Evolutionary conservation across 768 basidiomycete genomes (phyloP), one percentile per base, ranked within the genome.

Genomic region (Termitomyces bulborhizus): DNA sequence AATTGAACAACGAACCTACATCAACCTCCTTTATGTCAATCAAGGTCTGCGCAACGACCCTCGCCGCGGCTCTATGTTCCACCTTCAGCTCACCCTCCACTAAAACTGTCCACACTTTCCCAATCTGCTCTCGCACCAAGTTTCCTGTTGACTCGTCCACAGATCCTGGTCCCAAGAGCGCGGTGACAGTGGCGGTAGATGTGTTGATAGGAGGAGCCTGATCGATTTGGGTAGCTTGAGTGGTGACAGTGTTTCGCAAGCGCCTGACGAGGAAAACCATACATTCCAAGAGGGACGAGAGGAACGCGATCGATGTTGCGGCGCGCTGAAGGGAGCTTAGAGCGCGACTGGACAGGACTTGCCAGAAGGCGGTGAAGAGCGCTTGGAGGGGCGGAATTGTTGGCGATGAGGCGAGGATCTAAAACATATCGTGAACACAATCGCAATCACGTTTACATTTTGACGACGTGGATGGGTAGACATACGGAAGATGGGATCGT

Each of bases 321-420:
- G 73, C 64, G 6, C 82, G 76, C 47, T 84, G 75, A 9, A 86
- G 74, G 0, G 83, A 74, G 36, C 76, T 80, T 4, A 90, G 74
- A 0, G 86, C 83, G 24, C 82, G 79, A 6, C 81, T 81, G 50
- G 89, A 84, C 1, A 91, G 68, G 0, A 90, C 93, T 15, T 84
- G 80, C 93, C 94, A 97, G 62, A 98, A 84, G 0, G 90, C 82
- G 0, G 75, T 69, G 65, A 93, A 89, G 42, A 96, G 71, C 29
- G 77, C 74, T 3, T 72, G 60, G 3, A 86, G 65, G 49, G 66
- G 71, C 42, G 66, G 39, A 15, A 59, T 53, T 36, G 62, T 53
- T 9, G 55, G 56, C 9, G 62, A 56, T 4, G 65, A 67, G 13
- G 66, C 65, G 36, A 73, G 62, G 36, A 70, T 70, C 68, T 75